Conservation (phyloP, 805 yeast genomes). For the Millerozyma miso region DNA sequence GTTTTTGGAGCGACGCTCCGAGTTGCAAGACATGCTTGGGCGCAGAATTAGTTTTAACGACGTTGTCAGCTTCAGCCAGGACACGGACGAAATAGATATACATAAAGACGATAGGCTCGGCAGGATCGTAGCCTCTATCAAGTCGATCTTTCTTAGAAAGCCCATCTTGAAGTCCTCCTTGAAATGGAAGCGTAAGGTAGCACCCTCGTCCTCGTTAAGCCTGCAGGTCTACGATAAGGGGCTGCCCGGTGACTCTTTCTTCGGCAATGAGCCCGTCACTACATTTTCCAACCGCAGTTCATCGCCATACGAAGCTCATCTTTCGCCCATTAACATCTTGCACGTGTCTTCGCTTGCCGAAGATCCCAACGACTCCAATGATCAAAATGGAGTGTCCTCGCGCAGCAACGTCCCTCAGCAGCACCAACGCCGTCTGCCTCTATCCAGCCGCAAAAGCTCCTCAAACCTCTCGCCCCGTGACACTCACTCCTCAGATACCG, state of each 20-base stretch:
- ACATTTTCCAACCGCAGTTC: neutral
- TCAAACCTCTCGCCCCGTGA: too few relatives aligned
- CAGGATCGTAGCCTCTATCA: neutral
- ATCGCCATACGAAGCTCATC: neutral
- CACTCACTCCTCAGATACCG: neutral
- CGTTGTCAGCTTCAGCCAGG: conserved; percentile 9
- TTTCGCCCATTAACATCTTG: neutral
- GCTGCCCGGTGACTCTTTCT: neutral
- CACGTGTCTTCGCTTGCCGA: neutral
- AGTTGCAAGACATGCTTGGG: conserved; percentile 58
- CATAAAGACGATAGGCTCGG: neutral
- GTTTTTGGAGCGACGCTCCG: conserved; percentile 44
- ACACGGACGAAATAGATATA: neutral
- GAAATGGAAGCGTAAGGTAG: neutral
- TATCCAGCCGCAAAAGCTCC: too few relatives aligned
- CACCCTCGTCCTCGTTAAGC: neutral
- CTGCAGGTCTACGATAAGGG: neutral
- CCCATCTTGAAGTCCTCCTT: neutral
- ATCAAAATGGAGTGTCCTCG: too few relatives aligned
- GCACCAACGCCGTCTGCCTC: too few relatives aligned
- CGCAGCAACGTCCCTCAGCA: too few relatives aligned
- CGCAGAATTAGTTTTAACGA: conserved; percentile 51
- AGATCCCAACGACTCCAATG: too few relatives aligned
- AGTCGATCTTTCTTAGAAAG: neutral
- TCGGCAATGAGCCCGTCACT: neutral